These are phyloP conservation scores for Citrus unshiu DNA, from an alignment of 345 rosid species.

Conservation along the genomic window DNA sequence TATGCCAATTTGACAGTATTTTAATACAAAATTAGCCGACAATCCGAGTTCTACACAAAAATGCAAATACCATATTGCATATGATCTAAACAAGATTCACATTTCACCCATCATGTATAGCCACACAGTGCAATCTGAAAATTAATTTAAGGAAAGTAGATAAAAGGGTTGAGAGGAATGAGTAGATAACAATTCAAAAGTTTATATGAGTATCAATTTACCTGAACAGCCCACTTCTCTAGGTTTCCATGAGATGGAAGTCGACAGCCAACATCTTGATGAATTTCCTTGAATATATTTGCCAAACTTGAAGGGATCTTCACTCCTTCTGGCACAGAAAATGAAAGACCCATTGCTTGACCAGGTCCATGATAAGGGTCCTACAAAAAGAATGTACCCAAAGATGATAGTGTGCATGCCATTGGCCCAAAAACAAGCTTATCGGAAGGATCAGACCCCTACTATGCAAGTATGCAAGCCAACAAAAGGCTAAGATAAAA, in stretches of 20 bases:
- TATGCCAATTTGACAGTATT: background rate
- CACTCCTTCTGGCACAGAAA: constrained; percentile 82
- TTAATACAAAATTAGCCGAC: background rate
- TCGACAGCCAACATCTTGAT: constrained; percentile 79
- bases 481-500: background rate
- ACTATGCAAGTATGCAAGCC: background rate
- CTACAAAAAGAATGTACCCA: constrained; percentile 17
- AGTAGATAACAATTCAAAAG: background rate
- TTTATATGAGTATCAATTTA: constrained; percentile 6
- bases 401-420: background rate
- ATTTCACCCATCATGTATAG: background rate
- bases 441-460: background rate
- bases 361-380: constrained; percentile 98
- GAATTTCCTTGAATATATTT: constrained; percentile 90
- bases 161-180: background rate
- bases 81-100: background rate
- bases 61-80: background rate
- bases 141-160: too few relatives aligned
- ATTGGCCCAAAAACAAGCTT: background rate
- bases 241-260: constrained; percentile 89
- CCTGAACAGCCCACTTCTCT: constrained; percentile 89
- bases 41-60: background rate
- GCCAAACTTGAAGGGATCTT: constrained; percentile 80
- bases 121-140: background rate
- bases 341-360: constrained; percentile 97